Percentiles rank a stretch among this genome's conserved stretches.
Evolutionary conservation across 345 rosid genomes (phyloP).

Genomic region (Syzygium jambos): DNA sequence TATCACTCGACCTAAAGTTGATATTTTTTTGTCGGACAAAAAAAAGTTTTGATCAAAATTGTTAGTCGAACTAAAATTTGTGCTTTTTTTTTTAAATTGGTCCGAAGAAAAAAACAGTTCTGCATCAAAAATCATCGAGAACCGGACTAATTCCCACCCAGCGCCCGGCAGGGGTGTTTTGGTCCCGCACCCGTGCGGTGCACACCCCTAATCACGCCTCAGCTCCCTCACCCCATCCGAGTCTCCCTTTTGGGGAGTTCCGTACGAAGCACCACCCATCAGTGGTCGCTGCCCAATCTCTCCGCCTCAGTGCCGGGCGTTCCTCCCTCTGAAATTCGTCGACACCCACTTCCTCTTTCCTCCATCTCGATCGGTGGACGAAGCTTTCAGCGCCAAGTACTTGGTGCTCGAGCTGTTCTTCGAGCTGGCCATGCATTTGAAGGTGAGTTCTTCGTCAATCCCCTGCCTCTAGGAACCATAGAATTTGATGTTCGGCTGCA

Average conservation of each 20-base stretch:
- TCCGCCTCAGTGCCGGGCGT: not conserved
- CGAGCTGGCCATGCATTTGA: not conserved
- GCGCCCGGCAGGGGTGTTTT: not conserved
- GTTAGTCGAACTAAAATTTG: no score
- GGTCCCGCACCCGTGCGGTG: not conserved
- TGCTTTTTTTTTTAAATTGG: no score
- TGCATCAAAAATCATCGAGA: not conserved
- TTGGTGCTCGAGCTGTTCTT: not conserved
- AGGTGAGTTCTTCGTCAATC: not conserved
- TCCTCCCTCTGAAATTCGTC: not conserved
- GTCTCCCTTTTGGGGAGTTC: not conserved
- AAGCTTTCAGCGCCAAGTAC: not conserved
- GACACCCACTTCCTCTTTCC: not conserved
- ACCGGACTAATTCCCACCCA: not conserved
- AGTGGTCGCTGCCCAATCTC: not conserved
- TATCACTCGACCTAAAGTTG: no score
- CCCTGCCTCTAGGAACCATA: not conserved
- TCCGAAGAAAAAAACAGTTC: no score
- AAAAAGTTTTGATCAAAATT: no score
- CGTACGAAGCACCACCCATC: not conserved
- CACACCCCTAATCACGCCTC: not conserved
- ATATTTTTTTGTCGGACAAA: no score
- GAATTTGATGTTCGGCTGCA: not conserved
- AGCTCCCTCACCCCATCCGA: not conserved
- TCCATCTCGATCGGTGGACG: not conserved